Evolutionary conservation across 202 grass and related monocot genomes (phyloP), one percentile per base, ranked within the genome.

Genomic region (Panicum hallii): DNA sequence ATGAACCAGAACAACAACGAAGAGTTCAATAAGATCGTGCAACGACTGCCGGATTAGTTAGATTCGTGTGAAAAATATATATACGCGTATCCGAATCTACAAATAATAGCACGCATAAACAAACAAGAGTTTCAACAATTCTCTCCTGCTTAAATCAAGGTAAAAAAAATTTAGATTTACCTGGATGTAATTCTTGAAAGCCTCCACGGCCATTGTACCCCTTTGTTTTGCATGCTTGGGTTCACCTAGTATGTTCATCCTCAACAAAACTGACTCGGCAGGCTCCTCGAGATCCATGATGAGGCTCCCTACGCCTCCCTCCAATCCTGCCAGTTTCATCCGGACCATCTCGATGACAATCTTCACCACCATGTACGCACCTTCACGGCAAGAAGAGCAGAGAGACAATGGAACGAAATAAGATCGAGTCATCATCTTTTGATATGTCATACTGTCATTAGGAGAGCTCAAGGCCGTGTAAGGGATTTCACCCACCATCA

Each of bases 321-420:
- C 46, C 3, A 45, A n/a, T 11, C 94, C 92, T 0, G 54, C 55
- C 14, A 94, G 58, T 73, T 75, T 94, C 94, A 91, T 92, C 11
- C 82, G 75, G n/a, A 92, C 94, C 94, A 93, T 92, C 79, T 97
- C 87, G n/a, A 92, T 92, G 30, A 97, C 82, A 32, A 94, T 97
- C 83, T 92, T 97, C 32, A 94, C 92, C 78, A 91, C 94, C 92
- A 97, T 92, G 83, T 94, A 97, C 3, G 94, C 94, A 15, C 93
- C 91, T 90, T 68, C 65, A 43, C 19, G 0, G 16, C 4, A 44
- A 52, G 11, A 78, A 30, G 38, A 42, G 17, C 34, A 63, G 6
- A 15, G 20, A 66, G 26, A 67, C 28, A 40, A 79, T 53, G 11
- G 11, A 38, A 38, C 36, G 36, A 2, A 58, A n/a, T 46, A 55